Evolutionary conservation across 2,329 filamentous ascomycete species (phyloP).

Genomic region (Daldinia sp.): DNA sequence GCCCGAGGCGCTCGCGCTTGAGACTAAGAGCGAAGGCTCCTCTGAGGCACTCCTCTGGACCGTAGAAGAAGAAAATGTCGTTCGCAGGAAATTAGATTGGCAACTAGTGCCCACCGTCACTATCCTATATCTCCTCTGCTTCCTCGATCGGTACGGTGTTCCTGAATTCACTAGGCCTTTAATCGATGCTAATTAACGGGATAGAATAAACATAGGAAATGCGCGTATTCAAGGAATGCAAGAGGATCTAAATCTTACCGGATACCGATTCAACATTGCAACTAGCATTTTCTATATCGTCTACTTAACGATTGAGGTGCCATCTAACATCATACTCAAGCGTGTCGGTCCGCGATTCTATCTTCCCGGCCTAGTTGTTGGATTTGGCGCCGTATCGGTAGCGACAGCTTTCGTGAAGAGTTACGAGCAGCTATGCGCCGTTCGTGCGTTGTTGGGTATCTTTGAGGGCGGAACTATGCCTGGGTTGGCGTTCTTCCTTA

Average conservation of each 20-base stretch:
- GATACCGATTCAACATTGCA: slow-evolving; percentile 68
- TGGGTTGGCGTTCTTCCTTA: slow-evolving; percentile 68
- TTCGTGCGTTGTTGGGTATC: slow-evolving; percentile 63
- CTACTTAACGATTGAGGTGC: slow-evolving; percentile 67
- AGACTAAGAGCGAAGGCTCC: slow-evolving; percentile 48
- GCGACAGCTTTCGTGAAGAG: slow-evolving; percentile 65
- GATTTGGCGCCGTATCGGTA: slow-evolving; percentile 67
- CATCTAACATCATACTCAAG: slow-evolving; percentile 68
- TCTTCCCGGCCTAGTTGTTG: slow-evolving; percentile 65
- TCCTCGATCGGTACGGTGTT: slow-evolving; percentile 55
- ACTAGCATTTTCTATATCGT: slow-evolving; percentile 70
- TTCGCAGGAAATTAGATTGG: slow-evolving; percentile 66
- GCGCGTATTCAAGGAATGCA: slow-evolving; percentile 67
- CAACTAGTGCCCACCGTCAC: slow-evolving; percentile 65
- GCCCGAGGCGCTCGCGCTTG: slow-evolving; percentile 44
- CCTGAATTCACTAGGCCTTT: not conserved
- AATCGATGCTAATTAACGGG: slow-evolving; percentile 41
- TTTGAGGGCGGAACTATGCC: slow-evolving; percentile 71
- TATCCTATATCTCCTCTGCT: slow-evolving; percentile 65
- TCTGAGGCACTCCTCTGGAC: slow-evolving; percentile 59
- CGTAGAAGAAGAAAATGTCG: slow-evolving; percentile 60
- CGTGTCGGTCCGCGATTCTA: slow-evolving; percentile 64
- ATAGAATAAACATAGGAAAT: slow-evolving; percentile 63
- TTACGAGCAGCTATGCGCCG: slow-evolving; percentile 60
- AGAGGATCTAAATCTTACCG: slow-evolving; percentile 60